Evolutionary conservation across 495 filamentous ascomycete species (phyloP), one percentile per base, ranked within the genome.

Genomic region (Usnea hakonensis): DNA sequence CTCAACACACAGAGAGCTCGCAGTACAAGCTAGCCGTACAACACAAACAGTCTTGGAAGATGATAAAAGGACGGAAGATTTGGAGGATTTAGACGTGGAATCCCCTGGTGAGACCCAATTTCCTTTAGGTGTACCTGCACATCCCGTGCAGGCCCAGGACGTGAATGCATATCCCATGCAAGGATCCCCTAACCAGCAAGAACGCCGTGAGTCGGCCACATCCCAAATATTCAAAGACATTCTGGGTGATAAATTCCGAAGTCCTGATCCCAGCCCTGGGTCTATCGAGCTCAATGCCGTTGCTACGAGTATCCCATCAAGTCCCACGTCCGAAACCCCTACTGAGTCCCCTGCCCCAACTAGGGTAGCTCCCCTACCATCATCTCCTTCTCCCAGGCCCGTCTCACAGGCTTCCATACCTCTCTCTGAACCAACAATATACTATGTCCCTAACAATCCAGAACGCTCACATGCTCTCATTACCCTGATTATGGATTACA

Each of bases 91-190:
- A 9, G 28, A 32, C 4, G 54, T 23, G 35, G 54, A 57, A 36
- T 10, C 33, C 33, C 11, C 33, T 57, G 54, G 54, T 57, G 54
- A 57, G 54, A 57, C 33, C 54, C 33, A 23, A 38, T 57, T 23
- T 57, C 54, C 37, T 57, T 30, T n/a, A 57, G 37, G 26, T 23
- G 33, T 30, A 38, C 23, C 54, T 57, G 33, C 5, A 57, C 54
- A 57, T 23, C 54, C 54, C 54, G 54, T 57, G 54, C 54, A 57
- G 33, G 33, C 32, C 38, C 26, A 52, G 28, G 48, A 32, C 28
- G 6, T 32, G 48, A 32, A 0, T 52, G 48, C 48, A 52, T 28
- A 52, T 52, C 48, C 48, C 48, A 28, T 52, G 48, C 48, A 32
- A 19, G 48, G 5, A 52, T 1, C 48, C 48, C 17, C 13, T 52